Percentiles rank a stretch among this genome's conserved stretches.
Conservation (phyloP, 2,329 filamentous ascomycete genomes). For the Penicillium vulpinum region DNA sequence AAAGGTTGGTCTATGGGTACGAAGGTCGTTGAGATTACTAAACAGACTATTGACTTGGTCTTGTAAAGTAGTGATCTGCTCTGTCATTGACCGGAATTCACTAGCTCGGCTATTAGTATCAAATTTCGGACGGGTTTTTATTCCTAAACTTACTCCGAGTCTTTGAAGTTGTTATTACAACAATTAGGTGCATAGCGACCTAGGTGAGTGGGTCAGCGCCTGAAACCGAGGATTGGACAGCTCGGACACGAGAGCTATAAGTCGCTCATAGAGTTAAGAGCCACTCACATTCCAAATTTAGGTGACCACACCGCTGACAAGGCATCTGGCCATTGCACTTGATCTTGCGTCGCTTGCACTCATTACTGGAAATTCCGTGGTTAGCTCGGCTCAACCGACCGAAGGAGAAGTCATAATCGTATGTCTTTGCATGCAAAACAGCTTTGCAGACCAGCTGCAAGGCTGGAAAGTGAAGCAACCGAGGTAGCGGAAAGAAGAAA, state of each 20-base stretch:
- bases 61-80: constrained; percentile 72
- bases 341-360: constrained; percentile 67
- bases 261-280: neutral
- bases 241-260: neutral
- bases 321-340: constrained; percentile 67
- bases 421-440: constrained; percentile 7
- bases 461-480: neutral
- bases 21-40: constrained; percentile 68
- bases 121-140: neutral
- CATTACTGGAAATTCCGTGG: constrained; percentile 49
- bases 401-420: neutral
- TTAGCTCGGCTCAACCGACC: constrained; percentile 13
- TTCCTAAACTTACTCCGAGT: constrained; percentile 64
- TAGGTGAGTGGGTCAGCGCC: constrained; percentile 19
- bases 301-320: constrained; percentile 65
- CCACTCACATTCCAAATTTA: constrained; percentile 57
- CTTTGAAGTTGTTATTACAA: constrained; percentile 78
- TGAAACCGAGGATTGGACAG: neutral
- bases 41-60: constrained; percentile 80
- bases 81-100: constrained; percentile 80
- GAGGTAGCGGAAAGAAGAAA: constrained; percentile 3
- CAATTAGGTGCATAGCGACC: constrained; percentile 66
- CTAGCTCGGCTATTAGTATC: constrained; percentile 31
- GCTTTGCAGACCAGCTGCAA: neutral
- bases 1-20: constrained; percentile 45